These are phyloP conservation scores for Casaregolazyma suthepensis DNA, from an alignment of 1,139 yeast species.

Conservation along the genomic window DNA sequence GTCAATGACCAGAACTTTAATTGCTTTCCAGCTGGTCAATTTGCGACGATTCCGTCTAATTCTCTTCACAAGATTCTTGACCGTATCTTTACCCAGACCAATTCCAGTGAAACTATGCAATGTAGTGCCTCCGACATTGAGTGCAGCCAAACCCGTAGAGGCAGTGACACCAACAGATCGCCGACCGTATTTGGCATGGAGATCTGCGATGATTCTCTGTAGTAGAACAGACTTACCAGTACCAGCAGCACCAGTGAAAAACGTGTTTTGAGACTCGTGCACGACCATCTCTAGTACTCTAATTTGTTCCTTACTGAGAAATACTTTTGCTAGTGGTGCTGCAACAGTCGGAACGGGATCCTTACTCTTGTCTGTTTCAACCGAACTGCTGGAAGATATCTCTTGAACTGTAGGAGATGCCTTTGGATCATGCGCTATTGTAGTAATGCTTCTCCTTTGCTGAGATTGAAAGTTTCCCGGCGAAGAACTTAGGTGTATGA, in stretches of 20 bases:
- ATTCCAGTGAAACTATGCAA: conserved; percentile 74
- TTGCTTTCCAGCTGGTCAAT: conserved; percentile 51
- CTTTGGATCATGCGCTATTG: background rate
- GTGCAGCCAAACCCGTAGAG: conserved; percentile 89
- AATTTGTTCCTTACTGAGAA: conserved; percentile 63
- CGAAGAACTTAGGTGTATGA: background rate
- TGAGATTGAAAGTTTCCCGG: background rate
- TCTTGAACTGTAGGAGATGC: background rate
- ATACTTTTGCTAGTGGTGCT: conserved; percentile 12
- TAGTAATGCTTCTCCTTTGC: background rate
- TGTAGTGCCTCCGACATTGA: conserved; percentile 82
- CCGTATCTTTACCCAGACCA: conserved; percentile 61
- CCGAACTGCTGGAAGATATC: background rate
- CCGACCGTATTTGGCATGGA: conserved; percentile 53
- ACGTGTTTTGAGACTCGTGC: conserved; percentile 47
- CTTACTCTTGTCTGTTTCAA: conserved; percentile 2
- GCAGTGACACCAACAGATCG: conserved; percentile 73
- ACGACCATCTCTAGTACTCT: conserved; percentile 59
- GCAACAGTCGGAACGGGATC: conserved; percentile 2
- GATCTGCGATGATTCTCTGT: conserved; percentile 57
- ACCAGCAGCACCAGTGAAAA: conserved; percentile 30
- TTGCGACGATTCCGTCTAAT: conserved; percentile 41
- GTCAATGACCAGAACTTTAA: conserved; percentile 65
- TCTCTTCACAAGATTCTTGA: conserved; percentile 39
- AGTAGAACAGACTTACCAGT: conserved; percentile 35